Base-by-base conservation (phyloP, 129 eudicot species). In the Smallanthus sonchifolius region DNA sequence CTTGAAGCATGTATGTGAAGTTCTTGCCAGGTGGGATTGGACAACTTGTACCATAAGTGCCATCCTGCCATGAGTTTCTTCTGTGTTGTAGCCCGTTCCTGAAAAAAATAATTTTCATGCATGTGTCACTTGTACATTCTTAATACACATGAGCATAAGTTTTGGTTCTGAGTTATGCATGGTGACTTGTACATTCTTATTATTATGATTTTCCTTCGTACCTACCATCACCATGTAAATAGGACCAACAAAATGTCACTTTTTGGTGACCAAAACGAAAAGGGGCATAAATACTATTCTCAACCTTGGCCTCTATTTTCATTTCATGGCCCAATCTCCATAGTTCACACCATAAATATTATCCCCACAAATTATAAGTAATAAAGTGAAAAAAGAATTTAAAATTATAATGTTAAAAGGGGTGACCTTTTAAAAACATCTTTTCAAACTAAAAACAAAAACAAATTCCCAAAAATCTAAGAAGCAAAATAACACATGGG, bases 61-160 rank as follows among this genome's bases (percentile, higher is more conserved):
- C 99, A 82, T 95, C 99, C 77, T 88, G 88, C 96, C 94, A 95
- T 42, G 99, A 95, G 80, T 95, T 95, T 79, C 94, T 87, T 78
- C 99, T 79, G 30, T 95, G 86, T 79, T 95, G 99, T 72, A 95
- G 72, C 17, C 97, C 97, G 56, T 95, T 91, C 99, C 99, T 88
- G 79, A 24, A 24, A 24, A 24, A 24, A 24, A 24, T 0, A 24
- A n/a, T n/a, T n/a, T 24, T 24, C 30, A 24, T 24, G 30, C 30
- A 24, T 24, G 30, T 24, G 30, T 24, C 30, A 24, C 30, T 24
- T 24, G 30, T 24, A 24, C 30, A 24, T 24, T 24, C 30, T 24
- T 24, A 24, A 24, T 24, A 24, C 65, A 60, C 10, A 24, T 34
- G 7, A n/a, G 49, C 60, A 20, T 4, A 44, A 66, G 67, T 34